These are phyloP conservation scores for Stellera chamaejasme DNA, from an alignment of 345 rosid genomes.

Conservation along the genomic window DNA sequence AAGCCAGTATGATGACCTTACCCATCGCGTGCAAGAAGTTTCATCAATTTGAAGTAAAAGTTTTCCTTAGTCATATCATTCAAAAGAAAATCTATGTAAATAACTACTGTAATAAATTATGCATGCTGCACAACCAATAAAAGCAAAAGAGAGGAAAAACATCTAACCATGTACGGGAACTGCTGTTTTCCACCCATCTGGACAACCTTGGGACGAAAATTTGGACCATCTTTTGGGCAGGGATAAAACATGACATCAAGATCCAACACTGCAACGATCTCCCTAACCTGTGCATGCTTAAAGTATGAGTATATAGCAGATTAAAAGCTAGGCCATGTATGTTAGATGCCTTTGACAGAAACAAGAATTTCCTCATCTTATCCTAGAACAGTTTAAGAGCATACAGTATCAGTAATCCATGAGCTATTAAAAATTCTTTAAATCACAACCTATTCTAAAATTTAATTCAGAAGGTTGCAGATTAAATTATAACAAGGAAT, in stretches of 20 bases:
- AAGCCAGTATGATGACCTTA: too few species aligned
- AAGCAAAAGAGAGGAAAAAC: constrained; percentile 11
- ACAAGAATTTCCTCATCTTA: too few species aligned
- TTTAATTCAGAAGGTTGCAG: too few species aligned
- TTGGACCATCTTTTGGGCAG: constrained; percentile 85
- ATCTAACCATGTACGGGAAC: constrained; percentile 90
- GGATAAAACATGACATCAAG: constrained; percentile 91
- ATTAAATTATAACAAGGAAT: too few species aligned
- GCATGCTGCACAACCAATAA: not conserved
- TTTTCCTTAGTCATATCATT: too few species aligned
- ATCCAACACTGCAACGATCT: constrained; percentile 82
- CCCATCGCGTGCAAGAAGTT: too few species aligned
- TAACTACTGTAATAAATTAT: not conserved
- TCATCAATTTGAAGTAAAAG: too few species aligned
- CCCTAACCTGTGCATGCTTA: constrained; percentile 60
- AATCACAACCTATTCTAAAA: too few species aligned
- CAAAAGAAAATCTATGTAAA: too few species aligned
- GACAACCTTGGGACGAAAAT: constrained; percentile 68
- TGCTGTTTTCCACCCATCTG: constrained; percentile 90
- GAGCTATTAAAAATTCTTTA: too few species aligned
- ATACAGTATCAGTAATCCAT: not conserved
- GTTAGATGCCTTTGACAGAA: too few species aligned
- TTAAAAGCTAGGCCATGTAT: too few species aligned
- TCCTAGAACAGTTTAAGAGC: not conserved
- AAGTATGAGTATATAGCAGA: constrained; percentile 10